Base-by-base conservation (phyloP, 1,284 basidiomycete species). In the Ceratobasidium sp. region DNA sequence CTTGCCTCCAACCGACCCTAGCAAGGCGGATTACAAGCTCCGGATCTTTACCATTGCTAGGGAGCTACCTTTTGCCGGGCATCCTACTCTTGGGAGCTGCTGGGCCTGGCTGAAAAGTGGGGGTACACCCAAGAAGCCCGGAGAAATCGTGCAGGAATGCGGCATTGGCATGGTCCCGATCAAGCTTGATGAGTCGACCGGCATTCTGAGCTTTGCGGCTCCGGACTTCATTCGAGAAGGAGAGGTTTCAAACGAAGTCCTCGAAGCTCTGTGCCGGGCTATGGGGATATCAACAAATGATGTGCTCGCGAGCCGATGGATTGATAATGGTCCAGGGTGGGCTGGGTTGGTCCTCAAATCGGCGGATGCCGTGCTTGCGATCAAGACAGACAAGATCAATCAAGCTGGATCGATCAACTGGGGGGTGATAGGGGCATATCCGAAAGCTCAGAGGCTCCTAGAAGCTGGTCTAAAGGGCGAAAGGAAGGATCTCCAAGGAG, bases 31-130 rank as follows among this genome's bases (percentile, higher is more conserved):
- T 44, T 70, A 70, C 68, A 70, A 70, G 38, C 52, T 70, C 54
- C 68, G 62, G 38, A 75, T 75, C 23, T 75, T 75, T 40, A 75
- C 73, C 2, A 38, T 57, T 15, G 54, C 50, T 17, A 40, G 62
- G 17, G 73, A 75, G 38, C 62, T 75, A 2, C 73, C 73, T 2
- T 75, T 75, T 44, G 73, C 73, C 13, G 73, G 73, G 13, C 73
- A 75, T 28, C 73, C 73, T 3, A 75, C 73, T 40, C 62, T 70
- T 12, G 68, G 68, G 12, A 59, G 68, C 38, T 70, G 68, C 17
- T 26, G 38, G 20, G 68, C 56, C 4, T 70, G 68, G 68, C 40
- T 59, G 23, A 17, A 70, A n/a, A 57, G 23, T 23, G 68, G 68
- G 1, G 68, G 68, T 15, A 70, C 59, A 23, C 56, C 68, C n/a